A percentile compares a stretch with the other conserved stretches of the same genome.
These are phyloP conservation scores for Backusella psychrophila DNA, from an alignment of 192 early-diverging fungal genomes.

Conservation along the genomic window DNA sequence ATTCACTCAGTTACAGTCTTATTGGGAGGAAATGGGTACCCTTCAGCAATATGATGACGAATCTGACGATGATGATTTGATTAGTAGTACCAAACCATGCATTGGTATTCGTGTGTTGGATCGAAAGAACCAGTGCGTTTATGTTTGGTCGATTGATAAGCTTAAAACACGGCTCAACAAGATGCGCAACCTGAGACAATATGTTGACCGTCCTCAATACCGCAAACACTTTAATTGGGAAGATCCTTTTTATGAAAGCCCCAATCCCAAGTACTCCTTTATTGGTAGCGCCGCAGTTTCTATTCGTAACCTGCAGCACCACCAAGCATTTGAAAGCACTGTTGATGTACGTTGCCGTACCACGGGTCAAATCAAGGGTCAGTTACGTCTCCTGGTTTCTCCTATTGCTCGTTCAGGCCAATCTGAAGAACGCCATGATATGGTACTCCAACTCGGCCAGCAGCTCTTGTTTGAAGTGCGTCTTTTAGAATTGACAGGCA, in stretches of 20 bases:
- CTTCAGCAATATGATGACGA: conserved; percentile 45
- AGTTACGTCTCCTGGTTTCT: conserved; percentile 41
- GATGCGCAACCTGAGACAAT: conserved; percentile 51
- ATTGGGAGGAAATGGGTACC: conserved; percentile 44
- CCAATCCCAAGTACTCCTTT: conserved; percentile 50
- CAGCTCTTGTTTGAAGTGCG: conserved; percentile 62
- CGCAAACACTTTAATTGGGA: conserved; percentile 55
- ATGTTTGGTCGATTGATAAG: conserved; percentile 40
- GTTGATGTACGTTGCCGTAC: conserved; percentile 44
- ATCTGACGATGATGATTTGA: conserved; percentile 32
- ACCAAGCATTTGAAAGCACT: conserved; percentile 42
- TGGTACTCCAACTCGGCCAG: conserved; percentile 38
- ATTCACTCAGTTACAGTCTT: conserved; percentile 43
- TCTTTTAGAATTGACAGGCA: conserved; percentile 55
- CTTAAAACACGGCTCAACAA: conserved; percentile 30
- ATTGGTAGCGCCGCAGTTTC: conserved; percentile 48
- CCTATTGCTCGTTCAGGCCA: conserved; percentile 23
- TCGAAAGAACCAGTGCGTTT: conserved; percentile 46
- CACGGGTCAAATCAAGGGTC: conserved; percentile 42
- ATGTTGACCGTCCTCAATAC: conserved; percentile 51
- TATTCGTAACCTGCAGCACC: conserved; percentile 40
- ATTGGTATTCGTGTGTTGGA: conserved; percentile 57
- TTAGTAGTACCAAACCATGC: conserved; percentile 39
- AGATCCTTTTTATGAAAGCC: conserved; percentile 60
- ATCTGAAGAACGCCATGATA: not conserved